phyloP scores from a whole-genome alignment of 2,329 filamentous ascomycete species.

The Meredithiella fracta region DNA sequence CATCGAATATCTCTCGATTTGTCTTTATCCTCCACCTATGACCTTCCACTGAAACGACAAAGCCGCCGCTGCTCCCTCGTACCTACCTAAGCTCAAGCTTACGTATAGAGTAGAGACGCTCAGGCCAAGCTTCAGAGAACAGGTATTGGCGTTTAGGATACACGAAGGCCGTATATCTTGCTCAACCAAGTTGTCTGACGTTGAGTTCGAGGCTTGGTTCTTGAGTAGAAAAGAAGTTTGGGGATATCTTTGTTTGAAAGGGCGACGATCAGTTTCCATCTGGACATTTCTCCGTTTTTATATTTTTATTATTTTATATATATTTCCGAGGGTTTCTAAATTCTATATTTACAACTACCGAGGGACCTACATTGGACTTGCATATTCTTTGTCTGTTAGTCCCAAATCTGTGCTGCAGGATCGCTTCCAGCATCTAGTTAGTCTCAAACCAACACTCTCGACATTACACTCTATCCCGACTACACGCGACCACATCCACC shows the following conservation, averaged over 20 bases:
- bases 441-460: neutral
- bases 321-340: neutral
- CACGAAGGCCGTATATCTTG: neutral
- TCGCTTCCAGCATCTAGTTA: neutral
- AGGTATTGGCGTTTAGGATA: neutral
- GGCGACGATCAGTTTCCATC: neutral
- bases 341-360: neutral
- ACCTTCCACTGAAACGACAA: neutral
- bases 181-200: neutral
- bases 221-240: too few relatives aligned
- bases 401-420: neutral
- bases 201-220: too few relatives aligned
- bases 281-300: neutral
- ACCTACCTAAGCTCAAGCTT: too few relatives aligned
- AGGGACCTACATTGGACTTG: neutral
- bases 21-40: neutral
- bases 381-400: slow-evolving; percentile 2
- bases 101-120: too few relatives aligned
- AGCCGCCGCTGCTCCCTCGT: neutral
- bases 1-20: too few relatives aligned
- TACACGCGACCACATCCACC: neutral
- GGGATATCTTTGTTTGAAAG: neutral
- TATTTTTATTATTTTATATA: neutral
- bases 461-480: neutral
- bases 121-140: neutral